Evolutionary conservation across 106 monocot genomes (phyloP), one percentile per base, ranked within the genome.

Genomic region (Dendrobium huoshanense): DNA sequence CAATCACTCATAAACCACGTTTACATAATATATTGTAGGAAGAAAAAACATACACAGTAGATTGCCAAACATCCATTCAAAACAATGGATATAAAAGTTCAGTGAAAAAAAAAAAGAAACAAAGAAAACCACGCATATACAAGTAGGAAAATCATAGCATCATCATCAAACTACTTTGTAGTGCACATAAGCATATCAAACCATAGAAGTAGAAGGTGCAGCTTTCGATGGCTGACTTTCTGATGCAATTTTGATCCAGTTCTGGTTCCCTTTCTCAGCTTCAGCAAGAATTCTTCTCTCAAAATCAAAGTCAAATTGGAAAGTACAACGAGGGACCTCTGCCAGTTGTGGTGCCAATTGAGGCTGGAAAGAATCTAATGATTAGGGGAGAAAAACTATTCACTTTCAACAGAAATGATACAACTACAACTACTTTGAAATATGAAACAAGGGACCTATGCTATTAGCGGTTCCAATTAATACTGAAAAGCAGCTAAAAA

Each of bases 251-350:
- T 73, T 90, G 75, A 77, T 88, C 98, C 98, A 99, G 78, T 99
- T 95, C 74, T 87, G 89, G 61, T 42, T 85, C 48, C 88, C 95
- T 75, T 91, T 95, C 58, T 95, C 95, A 22, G 95, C 91, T 77
- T 99, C 98, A 42, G 91, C 95, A 16, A 99, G 81, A 77, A 99
- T 89, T 80, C 78, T 93, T 77, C 67, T 95, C 67, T 99, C 98
- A 87, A 93, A 95, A 9, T 99, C 98, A 83, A 99, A 99, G 76
- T 99, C 91, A 87, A 91, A 99, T n/a, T 87, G 87, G 85, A 95
- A 95, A 44, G 88, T 91, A 84, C 91, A 87, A 58, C 88, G 83
- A 82, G 95, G 92, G 87, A 95, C 79, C 48, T 99, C 95, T 59
- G 77, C 25, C 77, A 87, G 51, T 79, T 89, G 91, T 75, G 91